Base-by-base conservation (phyloP, 768 basidiomycete genomes). In the Hericium erinaceus region DNA sequence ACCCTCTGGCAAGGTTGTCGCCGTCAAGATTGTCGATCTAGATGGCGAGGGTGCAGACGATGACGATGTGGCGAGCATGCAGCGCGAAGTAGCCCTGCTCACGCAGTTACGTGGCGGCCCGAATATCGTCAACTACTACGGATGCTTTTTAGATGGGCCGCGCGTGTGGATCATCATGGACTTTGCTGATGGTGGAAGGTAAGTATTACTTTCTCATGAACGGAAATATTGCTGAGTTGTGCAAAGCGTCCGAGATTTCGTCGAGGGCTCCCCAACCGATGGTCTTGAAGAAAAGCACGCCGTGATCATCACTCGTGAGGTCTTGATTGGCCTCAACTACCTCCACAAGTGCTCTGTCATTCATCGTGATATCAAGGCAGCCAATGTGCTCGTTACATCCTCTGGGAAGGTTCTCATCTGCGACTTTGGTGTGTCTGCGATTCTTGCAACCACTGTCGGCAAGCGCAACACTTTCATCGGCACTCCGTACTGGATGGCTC, bases 151-250 rank as follows among this genome's bases (percentile, higher is more conserved):
- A 68, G 89, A 95, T 67, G 95, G 94, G 0, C 90, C 93, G 28
- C 89, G 92, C 52, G 92, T 99, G 10, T 99, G 97, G 95, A 98
- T 99, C 64, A 92, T 87, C 39, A 99, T 99, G 97, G 97, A 99
- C 69, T 85, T 86, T 65, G 97, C 97, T 8, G 86, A 93, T 61
- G 95, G 95, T 5, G 97, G 97, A 7, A 95, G 49, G 49, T 51
- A 51, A n/a, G n/a, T 33, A 10, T 51, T 33, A 13, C n/a, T 11
- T n/a, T 28, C 3, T 18, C 33, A 33, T 33, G 33, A 33, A 33
- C 9, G 33, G 33, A 33, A 16, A 5, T 51, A 10, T 2, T 24
- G 15, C 26, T 16, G 22, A 26, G 26, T 3, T 51, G 24, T 51
- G 49, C 11, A 8, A 10, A 53, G 92, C 67, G 91, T 98, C 6